These are phyloP conservation scores for Orbilia oligospora DNA, from an alignment of 2,329 filamentous ascomycete species.

Conservation along the genomic window DNA sequence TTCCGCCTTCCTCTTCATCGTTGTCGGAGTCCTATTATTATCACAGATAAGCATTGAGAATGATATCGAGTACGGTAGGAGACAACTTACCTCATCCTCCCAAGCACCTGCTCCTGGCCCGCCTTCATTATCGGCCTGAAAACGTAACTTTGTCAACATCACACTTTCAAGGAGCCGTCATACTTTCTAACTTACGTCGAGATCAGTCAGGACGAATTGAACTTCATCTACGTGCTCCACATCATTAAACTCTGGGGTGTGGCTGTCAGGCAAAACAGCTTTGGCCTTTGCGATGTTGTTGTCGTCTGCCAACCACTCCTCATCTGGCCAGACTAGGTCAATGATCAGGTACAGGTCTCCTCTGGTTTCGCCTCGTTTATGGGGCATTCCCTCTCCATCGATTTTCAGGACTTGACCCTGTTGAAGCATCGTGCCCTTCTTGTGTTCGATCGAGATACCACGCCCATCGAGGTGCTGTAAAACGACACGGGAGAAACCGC, in stretches of 20 bases:
- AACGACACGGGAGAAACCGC: conserved; percentile 90
- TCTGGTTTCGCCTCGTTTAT: conserved; percentile 84
- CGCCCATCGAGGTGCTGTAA: conserved; percentile 93
- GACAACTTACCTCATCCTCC: conserved; percentile 68
- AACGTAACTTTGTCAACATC: conserved; percentile 31
- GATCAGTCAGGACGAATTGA: conserved; percentile 83
- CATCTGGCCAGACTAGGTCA: conserved; percentile 88
- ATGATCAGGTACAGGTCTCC: conserved; percentile 91
- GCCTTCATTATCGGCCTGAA: conserved; percentile 67
- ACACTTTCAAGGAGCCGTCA: background rate
- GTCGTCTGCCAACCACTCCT: conserved; percentile 81
- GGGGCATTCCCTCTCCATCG: conserved; percentile 91
- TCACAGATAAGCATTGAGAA: conserved; percentile 71
- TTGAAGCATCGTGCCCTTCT: conserved; percentile 83
- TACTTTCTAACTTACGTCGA: conserved; percentile 74
- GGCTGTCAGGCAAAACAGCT: conserved; percentile 79
- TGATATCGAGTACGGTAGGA: conserved; percentile 43
- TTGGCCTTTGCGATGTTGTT: conserved; percentile 78
- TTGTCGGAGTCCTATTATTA: conserved; percentile 79
- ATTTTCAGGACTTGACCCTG: conserved; percentile 90
- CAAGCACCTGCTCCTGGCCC: conserved; percentile 69
- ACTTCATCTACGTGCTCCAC: conserved; percentile 85
- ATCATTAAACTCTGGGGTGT: conserved; percentile 74
- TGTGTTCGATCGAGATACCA: conserved; percentile 84
- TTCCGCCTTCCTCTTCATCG: conserved; percentile 73